These are phyloP conservation scores for Saraca asoca DNA, from an alignment of 331 rosid genomes.

Conservation along the genomic window DNA sequence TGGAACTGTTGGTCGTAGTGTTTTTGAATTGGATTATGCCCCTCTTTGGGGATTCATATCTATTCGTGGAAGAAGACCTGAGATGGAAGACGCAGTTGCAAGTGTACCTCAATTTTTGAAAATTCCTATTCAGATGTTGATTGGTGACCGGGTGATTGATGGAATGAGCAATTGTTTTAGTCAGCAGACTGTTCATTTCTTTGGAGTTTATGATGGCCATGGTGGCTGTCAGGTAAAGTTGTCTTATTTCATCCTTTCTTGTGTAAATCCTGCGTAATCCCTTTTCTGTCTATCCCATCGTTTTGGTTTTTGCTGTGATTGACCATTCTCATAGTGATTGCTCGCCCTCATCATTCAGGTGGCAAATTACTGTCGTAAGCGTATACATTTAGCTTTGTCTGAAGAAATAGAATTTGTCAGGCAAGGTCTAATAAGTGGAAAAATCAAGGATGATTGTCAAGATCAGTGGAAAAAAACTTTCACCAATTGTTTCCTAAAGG, in stretches of 20 bases:
- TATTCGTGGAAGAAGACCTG: conserved; percentile 81
- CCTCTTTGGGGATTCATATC: conserved; percentile 85
- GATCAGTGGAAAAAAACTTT: conserved; percentile 71
- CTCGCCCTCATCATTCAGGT: conserved; percentile 52
- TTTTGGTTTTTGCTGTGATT: conserved; percentile 9
- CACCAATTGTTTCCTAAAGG: conserved; percentile 68
- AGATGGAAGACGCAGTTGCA: conserved; percentile 89
- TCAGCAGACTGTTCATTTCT: conserved; percentile 69
- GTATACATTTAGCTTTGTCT: conserved; percentile 69
- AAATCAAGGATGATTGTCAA: conserved; percentile 54
- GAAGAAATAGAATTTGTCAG: conserved; percentile 73
- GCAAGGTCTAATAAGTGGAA: conserved; percentile 49
- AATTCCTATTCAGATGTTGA: conserved; percentile 81
- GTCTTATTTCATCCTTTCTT: conserved; percentile 13
- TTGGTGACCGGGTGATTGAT: conserved; percentile 60
- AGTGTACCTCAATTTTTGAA: conserved; percentile 56
- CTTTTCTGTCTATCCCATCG: conserved; percentile 10
- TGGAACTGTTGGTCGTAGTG: conserved; percentile 63
- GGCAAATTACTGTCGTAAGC: conserved; percentile 81
- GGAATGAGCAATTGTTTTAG: conserved; percentile 55
- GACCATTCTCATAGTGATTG: conserved; percentile 23
- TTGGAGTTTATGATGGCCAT: conserved; percentile 94
- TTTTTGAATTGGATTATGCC: conserved; percentile 75
- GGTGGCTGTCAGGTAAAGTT: conserved; percentile 82
- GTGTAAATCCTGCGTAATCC: neutral